A percentile compares a stretch with the other conserved stretches of the same genome.
phyloP scores from a whole-genome alignment of 2,329 filamentous ascomycete species.

The Stachybotrys elegans region DNA sequence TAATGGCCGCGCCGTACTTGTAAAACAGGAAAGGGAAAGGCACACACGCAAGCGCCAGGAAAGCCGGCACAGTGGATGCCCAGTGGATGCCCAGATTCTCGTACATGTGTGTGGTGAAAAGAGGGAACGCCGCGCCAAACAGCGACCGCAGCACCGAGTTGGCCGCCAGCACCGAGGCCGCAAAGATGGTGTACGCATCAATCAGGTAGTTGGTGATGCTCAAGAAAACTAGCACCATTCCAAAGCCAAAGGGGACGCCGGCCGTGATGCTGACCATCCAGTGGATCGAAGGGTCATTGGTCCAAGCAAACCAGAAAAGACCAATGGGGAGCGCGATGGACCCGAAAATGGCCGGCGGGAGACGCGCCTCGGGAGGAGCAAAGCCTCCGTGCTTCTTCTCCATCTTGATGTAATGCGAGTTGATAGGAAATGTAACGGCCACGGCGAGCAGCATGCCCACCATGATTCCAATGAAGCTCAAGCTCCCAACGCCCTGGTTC shows the following conservation, averaged over 20 bases:
- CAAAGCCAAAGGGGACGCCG: slow-evolving; percentile 43
- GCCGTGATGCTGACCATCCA: slow-evolving; percentile 38
- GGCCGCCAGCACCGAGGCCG: slow-evolving; percentile 64
- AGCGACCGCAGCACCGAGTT: slow-evolving; percentile 62
- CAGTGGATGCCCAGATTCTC: slow-evolving; percentile 60
- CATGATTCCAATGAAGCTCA: slow-evolving; percentile 55
- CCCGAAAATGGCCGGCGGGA: slow-evolving; percentile 52
- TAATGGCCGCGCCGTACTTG: slow-evolving; percentile 1
- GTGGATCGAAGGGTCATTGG: slow-evolving; percentile 43
- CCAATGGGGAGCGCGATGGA: slow-evolving; percentile 48
- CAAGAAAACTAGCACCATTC: slow-evolving; percentile 54
- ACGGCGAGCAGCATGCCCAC: slow-evolving; percentile 53
- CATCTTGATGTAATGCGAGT: slow-evolving; percentile 39
- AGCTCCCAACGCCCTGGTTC: slow-evolving; percentile 44
- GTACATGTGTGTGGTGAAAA: slow-evolving; percentile 57
- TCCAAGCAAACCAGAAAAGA: slow-evolving; percentile 59
- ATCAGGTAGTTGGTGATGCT: slow-evolving; percentile 57
- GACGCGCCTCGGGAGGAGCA: slow-evolving; percentile 53
- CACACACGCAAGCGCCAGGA: slow-evolving; percentile 64
- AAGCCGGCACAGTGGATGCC: slow-evolving; percentile 64
- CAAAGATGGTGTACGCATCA: slow-evolving; percentile 64
- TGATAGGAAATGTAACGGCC: slow-evolving; percentile 39
- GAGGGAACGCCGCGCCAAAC: slow-evolving; percentile 63
- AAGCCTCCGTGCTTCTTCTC: slow-evolving; percentile 34
- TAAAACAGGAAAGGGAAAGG: slow-evolving; percentile 4